These are phyloP conservation scores for Heterobasidion parviporum DNA, from an alignment of 1,284 basidiomycete species.

Conservation along the genomic window DNA sequence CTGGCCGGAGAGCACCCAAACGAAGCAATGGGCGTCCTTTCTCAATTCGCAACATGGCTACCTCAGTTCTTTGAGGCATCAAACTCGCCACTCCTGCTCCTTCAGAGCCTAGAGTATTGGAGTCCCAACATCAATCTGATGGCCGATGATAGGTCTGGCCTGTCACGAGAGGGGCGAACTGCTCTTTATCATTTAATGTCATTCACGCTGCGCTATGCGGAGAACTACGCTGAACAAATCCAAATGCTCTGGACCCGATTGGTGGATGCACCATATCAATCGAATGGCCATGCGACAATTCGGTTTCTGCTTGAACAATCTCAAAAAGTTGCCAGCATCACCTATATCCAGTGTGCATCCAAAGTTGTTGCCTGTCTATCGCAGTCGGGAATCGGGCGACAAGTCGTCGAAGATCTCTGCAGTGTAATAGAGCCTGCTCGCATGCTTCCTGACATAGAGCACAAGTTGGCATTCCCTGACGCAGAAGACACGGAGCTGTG, in stretches of 20 bases:
- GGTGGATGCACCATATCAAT: constrained; percentile 60
- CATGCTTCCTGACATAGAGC: constrained; percentile 72
- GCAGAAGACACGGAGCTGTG: constrained; percentile 65
- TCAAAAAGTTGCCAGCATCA: constrained; percentile 71
- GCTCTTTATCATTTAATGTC: constrained; percentile 82
- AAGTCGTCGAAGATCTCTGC: constrained; percentile 80
- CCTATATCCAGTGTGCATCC: constrained; percentile 75
- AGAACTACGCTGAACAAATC: constrained; percentile 77
- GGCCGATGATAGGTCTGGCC: constrained; percentile 45
- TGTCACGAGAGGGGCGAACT: constrained; percentile 54
- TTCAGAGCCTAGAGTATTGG: constrained; percentile 78
- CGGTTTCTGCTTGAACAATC: constrained; percentile 86
- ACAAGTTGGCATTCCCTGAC: constrained; percentile 60
- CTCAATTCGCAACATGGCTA: constrained; percentile 70
- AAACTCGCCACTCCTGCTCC: constrained; percentile 44
- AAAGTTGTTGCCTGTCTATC: constrained; percentile 83
- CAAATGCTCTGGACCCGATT: constrained; percentile 76
- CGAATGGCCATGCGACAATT: constrained; percentile 75
- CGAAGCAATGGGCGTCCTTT: constrained; percentile 61
- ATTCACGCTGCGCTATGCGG: constrained; percentile 74
- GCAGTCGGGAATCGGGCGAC: constrained; percentile 65
- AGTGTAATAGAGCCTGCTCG: constrained; percentile 78
- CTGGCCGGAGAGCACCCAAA: constrained; percentile 77
- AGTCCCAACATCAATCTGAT: constrained; percentile 67
- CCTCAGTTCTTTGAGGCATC: constrained; percentile 55